Base-by-base conservation (phyloP, 2,329 filamentous ascomycete species). In the Stemphylium beticola region DNA sequence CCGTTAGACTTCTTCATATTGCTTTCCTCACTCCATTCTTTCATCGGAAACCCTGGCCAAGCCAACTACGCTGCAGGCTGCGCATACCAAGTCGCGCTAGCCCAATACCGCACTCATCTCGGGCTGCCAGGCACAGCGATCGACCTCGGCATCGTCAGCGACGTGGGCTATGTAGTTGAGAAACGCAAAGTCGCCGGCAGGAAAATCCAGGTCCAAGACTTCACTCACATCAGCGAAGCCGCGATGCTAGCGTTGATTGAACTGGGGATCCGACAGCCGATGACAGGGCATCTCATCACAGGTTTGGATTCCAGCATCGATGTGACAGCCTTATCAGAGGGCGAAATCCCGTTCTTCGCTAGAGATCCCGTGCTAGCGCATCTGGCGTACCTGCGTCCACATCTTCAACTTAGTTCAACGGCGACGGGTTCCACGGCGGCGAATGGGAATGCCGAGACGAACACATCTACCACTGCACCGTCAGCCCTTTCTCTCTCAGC, bases 61-160 rank as follows among this genome's bases (percentile, higher is more conserved):
- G 32, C 58, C 4, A 68, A 72, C 34, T 74, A 74, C 47, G 62
- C 58, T 4, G 63, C 71, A 2, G 66, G 51, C 12, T 60, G 58
- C 29, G 49, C 54, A 1, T 74, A 60, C 40, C 51, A 62, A 22
- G 68, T 68, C 9, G 58, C 57, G 0, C 55, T 72, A 1, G 66
- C 63, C 0, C 37, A 49, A 1, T 65, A 62, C 2, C 57, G 67
- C 0, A 40, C 48, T 0, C 7, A 29, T 0, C 38, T 31, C 1
- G 60, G 61, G 3, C 29, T 56, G 9, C 46, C 36, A 0, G 59
- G 47, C 1, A 39, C 40, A 5, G 48, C 62, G 0, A 49, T 70
- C 7, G 59, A 66, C 14, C 44, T 70, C 0, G 67, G 67, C 3
- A 51, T 59, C 9, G 43, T 69, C 11, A 17, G 32, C 12, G 58